Conservation (phyloP, 2,329 filamentous ascomycete genomes). For the Aureobasidium pullulans region DNA sequence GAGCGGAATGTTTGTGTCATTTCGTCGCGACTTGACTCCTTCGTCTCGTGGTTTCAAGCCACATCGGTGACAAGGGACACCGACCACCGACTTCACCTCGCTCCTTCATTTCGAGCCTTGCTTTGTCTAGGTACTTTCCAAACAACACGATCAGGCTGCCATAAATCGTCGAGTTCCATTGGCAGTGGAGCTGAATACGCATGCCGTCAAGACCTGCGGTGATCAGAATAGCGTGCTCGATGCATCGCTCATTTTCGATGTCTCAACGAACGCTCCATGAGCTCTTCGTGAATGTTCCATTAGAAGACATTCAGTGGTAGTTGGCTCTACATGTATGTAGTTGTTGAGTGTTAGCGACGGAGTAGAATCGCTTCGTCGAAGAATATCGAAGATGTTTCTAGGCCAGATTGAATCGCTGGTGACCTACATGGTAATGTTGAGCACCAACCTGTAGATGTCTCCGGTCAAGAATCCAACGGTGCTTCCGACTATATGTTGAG, state of each 20-base stretch:
- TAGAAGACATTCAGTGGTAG: not conserved
- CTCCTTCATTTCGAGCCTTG: not conserved
- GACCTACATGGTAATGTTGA: too few relatives aligned
- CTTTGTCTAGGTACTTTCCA: not conserved
- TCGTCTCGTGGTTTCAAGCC: not conserved
- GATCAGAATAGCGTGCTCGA: too few relatives aligned
- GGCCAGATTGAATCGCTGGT: too few relatives aligned
- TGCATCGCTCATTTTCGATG: not conserved
- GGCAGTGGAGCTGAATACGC: not conserved
- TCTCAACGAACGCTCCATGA: not conserved
- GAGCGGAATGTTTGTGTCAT: not conserved
- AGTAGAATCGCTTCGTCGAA: too few relatives aligned
- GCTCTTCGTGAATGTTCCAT: not conserved
- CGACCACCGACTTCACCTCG: not conserved
- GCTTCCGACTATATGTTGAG: too few relatives aligned
- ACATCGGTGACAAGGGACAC: not conserved
- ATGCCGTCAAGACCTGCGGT: not conserved
- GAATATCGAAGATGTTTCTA: too few relatives aligned
- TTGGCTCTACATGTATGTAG: too few relatives aligned
- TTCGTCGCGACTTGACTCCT: not conserved
- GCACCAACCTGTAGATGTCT: too few relatives aligned
- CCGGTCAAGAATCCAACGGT: too few relatives aligned
- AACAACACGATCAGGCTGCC: not conserved
- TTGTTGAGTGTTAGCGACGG: too few relatives aligned
- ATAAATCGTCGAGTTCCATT: not conserved